Conservation (phyloP, 106 monocot species). For the Apostasia ramifera region DNA sequence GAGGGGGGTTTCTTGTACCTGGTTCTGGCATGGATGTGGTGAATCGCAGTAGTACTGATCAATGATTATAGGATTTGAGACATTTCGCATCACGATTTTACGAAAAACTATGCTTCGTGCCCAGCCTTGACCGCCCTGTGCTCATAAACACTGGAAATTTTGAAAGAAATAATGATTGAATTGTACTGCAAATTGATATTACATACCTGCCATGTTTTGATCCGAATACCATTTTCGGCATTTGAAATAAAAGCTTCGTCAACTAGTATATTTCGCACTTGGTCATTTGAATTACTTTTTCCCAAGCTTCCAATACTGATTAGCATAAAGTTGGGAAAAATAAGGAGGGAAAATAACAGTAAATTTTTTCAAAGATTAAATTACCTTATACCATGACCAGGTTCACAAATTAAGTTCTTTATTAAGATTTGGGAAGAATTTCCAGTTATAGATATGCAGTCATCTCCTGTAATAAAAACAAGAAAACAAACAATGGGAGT, state of each 20-base stretch:
- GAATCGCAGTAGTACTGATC: conserved; percentile 89
- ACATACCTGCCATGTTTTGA: conserved; percentile 85
- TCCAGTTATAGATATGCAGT: conserved; percentile 71
- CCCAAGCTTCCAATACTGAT: conserved; percentile 82
- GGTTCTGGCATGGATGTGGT: conserved; percentile 36
- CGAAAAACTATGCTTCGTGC: conserved; percentile 42
- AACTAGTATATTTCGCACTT: conserved; percentile 36
- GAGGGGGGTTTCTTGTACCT: conserved; percentile 19
- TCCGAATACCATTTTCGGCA: conserved; percentile 73
- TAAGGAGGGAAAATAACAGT: background rate
- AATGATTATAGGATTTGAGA: conserved; percentile 75
- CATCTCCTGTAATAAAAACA: conserved; percentile 49
- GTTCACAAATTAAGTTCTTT: conserved; percentile 58
- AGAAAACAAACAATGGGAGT: too few relatives aligned
- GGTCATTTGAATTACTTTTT: conserved; percentile 24
- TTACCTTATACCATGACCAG: conserved; percentile 93
- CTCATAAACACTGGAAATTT: background rate
- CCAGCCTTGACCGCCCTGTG: conserved; percentile 55
- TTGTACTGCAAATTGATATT: background rate
- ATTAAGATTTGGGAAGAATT: conserved; percentile 41
- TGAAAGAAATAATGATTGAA: background rate
- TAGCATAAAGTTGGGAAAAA: background rate
- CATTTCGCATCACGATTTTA: conserved; percentile 54
- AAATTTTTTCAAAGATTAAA: background rate
- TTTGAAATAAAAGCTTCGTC: conserved; percentile 44